A percentile compares a stretch with the other conserved stretches of the same genome.
Evolutionary conservation across 129 eudicot genomes (phyloP).

Genomic region (Calendula officinalis): DNA sequence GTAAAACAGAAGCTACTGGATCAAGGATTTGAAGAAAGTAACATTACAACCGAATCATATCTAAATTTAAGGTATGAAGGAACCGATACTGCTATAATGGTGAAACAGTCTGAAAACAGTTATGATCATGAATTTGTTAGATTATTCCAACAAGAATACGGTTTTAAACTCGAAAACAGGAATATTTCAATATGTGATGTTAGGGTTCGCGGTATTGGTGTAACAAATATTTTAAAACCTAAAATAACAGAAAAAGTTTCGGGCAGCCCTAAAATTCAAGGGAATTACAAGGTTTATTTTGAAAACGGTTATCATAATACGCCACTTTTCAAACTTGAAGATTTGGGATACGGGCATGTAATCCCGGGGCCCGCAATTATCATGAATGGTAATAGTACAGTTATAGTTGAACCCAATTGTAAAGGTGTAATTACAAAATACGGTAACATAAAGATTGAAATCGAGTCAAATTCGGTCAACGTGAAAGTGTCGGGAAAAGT

Average conservation of each 20-base stretch:
- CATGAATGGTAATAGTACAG: constrained; percentile 99
- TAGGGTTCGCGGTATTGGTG: constrained; percentile 94
- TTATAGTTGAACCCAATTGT: constrained; percentile 85
- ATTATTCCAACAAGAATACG: constrained; percentile 85
- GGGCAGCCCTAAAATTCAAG: constrained; percentile 48
- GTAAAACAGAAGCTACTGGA: constrained; percentile 60
- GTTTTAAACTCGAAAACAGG: constrained; percentile 83
- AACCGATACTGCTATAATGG: constrained; percentile 96
- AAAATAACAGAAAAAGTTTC: constrained; percentile 40
- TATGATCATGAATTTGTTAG: constrained; percentile 72
- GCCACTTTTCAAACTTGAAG: constrained; percentile 76
- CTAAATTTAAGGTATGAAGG: constrained; percentile 90
- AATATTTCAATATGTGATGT: constrained; percentile 82
- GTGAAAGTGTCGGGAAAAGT: constrained; percentile 56
- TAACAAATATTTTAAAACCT: constrained; percentile 87
- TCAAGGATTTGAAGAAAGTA: constrained; percentile 77
- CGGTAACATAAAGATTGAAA: constrained; percentile 90
- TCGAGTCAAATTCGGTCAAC: constrained; percentile 40
- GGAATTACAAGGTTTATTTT: constrained; percentile 62
- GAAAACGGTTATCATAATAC: constrained; percentile 66
- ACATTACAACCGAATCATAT: constrained; percentile 62
- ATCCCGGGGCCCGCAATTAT: constrained; percentile 79
- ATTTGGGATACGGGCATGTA: constrained; percentile 69
- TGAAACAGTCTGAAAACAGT: constrained; percentile 56
- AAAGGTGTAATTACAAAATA: constrained; percentile 76